Evolutionary conservation across 2,329 filamentous ascomycete species (phyloP), one percentile per base, ranked within the genome.

Genomic region (Trichoderma hamatum): DNA sequence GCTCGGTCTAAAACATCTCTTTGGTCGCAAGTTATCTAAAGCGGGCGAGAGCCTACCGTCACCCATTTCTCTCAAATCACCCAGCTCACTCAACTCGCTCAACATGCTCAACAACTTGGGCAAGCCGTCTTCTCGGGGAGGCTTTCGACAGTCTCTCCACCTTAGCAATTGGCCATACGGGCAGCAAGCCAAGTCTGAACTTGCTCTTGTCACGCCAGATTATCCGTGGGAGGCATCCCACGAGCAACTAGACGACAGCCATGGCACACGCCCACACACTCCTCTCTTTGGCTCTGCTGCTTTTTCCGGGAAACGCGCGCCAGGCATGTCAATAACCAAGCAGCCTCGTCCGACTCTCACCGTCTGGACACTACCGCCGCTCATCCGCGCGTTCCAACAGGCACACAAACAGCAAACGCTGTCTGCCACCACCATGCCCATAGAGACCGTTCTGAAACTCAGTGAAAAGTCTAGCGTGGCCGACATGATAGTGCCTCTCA

Each of bases 351-450:
- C 78, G 32, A 75, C 78, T 3, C 71, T 83, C 28, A 78, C 80
- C 4, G 78, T 80, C 14, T 92, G 89, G 89, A 86, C 88, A 68
- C 86, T 90, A 19, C 92, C 93, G 7, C 92, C 93, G 2, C 82
- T 97, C 14, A 96, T 94, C 78, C 92, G 97, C 77, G 93, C 92
- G 14, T 97, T 94, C 76, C 91, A 92, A 0, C 94, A 97, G 78
- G 89, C 93, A 3, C 86, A 93, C 72, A 94, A 92, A 75, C 88
- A 96, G 77, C 89, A 88, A 13, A 88, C 86, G 19, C 82, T 97
- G 3, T 86, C 89, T 30, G 86, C 91, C 19, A 90, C 90, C 46
- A 87, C 85, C 2, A 80, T 91, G 13, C 88, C 91, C 1, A 86
- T 90, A 1, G 94, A 96, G 70, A 80, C 86, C 1, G 86, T 96